Percentiles rank a stretch among this genome's conserved stretches.
These are phyloP conservation scores for Parasitella parasitica DNA, from an alignment of 371 early-diverging fungal genomes.

Conservation along the genomic window DNA sequence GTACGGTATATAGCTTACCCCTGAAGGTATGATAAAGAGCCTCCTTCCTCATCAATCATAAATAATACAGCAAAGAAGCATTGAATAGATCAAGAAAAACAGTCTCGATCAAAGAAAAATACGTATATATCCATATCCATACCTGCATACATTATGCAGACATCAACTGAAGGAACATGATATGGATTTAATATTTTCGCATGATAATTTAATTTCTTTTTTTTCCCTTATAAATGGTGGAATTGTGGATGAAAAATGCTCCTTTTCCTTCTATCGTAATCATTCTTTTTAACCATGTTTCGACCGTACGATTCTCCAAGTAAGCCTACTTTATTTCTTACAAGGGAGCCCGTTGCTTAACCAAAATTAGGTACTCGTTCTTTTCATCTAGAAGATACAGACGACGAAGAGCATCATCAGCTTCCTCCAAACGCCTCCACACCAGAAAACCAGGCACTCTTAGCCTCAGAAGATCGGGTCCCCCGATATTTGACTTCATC, in stretches of 20 bases:
- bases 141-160: not conserved
- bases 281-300: not conserved
- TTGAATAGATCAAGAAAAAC: not conserved
- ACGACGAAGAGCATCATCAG: constrained; percentile 12
- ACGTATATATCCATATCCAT: no score
- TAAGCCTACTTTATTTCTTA: not conserved
- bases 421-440: constrained; percentile 15
- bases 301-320: not conserved
- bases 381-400: constrained; percentile 18
- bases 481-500: constrained; percentile 33
- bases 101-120: not conserved
- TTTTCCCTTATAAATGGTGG: not conserved
- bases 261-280: not conserved
- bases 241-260: not conserved
- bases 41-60: not conserved
- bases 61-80: not conserved
- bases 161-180: not conserved
- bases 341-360: not conserved
- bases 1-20: not conserved
- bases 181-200: not conserved
- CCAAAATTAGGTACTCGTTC: constrained; percentile 12
- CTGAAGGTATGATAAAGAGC: not conserved
- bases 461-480: constrained; percentile 16
- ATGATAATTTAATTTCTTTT: not conserved
- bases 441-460: constrained; percentile 15